Evolutionary conservation across 2,329 filamentous ascomycete species (phyloP), one percentile per base, ranked within the genome.

Genomic region (Hortaea werneckii): DNA sequence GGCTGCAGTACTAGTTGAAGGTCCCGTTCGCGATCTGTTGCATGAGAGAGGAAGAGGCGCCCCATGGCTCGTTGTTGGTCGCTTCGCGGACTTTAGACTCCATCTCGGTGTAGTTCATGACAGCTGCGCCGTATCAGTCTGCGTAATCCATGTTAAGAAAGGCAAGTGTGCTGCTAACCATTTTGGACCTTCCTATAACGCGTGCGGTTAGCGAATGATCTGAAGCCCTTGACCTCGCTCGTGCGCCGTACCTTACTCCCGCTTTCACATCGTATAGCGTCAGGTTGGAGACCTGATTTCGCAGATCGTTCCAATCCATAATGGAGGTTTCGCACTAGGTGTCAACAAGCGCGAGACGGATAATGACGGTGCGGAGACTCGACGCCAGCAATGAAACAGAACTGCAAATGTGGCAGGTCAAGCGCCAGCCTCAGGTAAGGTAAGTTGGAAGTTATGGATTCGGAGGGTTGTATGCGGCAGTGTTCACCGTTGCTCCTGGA

Each of bases 41-140:
- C 89, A 96, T 95, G 60, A 85, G 65, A 12, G 83, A 85, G 27
- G 83, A 83, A 9, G 83, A 85, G 42, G 83, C 80, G 54, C 89
- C 92, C 92, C 92, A 98, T 46, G 92, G 92, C 67, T 98, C 92
- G 67, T 96, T 96, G 71, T 98, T 98, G 34, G 92, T 98, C 29
- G 92, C 92, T 75, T 98, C 92, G 67, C 92, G 85, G 55, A 96
- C 76, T 70, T 82, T 82, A 48, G 77, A 67, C 70, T 94, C 87
- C 85, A 92, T 90, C 64, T 95, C 89, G 37, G 89, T 95, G 67
- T 90, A 95, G 71, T 95, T 95, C 44, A 46, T 46, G 12, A 49
- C 47, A 20, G 35, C 41, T 43, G 37, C 8, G 6, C 8, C 7
- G 6, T 30, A 13, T 42, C 41, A 42, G 41, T 34, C 12, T 41